Evolutionary conservation across 768 basidiomycete species (phyloP).

Genomic region (Phlebiopsis flavidoalba): DNA sequence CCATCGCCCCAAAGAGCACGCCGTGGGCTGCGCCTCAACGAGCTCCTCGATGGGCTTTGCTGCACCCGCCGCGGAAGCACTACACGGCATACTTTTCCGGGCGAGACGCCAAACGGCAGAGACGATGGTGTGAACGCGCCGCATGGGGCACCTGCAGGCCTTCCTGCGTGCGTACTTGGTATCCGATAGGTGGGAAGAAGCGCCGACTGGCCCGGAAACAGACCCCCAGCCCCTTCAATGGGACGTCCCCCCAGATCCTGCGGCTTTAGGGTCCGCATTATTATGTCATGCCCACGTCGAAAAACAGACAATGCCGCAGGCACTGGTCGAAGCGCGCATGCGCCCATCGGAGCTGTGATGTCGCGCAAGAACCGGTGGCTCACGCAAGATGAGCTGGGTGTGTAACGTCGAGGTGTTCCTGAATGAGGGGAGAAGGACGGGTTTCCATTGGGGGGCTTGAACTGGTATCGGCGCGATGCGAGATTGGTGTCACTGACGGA

Average conservation of each 20-base stretch:
- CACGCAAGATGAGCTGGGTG: slow-evolving; percentile 39
- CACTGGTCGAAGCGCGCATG: slow-evolving; percentile 32
- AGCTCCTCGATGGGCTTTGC: slow-evolving; percentile 6
- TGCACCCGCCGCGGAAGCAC: slow-evolving; percentile 52
- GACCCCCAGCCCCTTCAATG: slow-evolving; percentile 34
- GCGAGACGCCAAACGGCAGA: slow-evolving; percentile 32
- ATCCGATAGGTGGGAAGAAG: slow-evolving; percentile 60
- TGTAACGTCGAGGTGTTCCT: slow-evolving; percentile 47
- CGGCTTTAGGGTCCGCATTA: slow-evolving; percentile 50
- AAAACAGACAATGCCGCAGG: slow-evolving; percentile 50
- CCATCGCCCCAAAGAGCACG: background rate
- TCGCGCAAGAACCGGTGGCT: slow-evolving; percentile 38
- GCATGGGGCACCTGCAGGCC: slow-evolving; percentile 35
- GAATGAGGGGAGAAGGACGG: too few species aligned
- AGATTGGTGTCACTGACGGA: slow-evolving; percentile 11
- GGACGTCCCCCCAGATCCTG: slow-evolving; percentile 31
- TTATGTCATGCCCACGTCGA: slow-evolving; percentile 55
- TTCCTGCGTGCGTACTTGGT: slow-evolving; percentile 54
- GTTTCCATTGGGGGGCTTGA: slow-evolving; percentile 64
- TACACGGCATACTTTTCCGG: slow-evolving; percentile 49
- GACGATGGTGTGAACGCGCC: slow-evolving; percentile 36
- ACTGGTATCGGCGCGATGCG: slow-evolving; percentile 39
- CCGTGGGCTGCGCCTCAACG: slow-evolving; percentile 8
- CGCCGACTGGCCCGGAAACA: slow-evolving; percentile 45
- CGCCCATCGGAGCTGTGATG: slow-evolving; percentile 28